These are phyloP conservation scores for Pseudomicrostroma phylloplanum DNA, from an alignment of 1,284 basidiomycete genomes.

Conservation along the genomic window DNA sequence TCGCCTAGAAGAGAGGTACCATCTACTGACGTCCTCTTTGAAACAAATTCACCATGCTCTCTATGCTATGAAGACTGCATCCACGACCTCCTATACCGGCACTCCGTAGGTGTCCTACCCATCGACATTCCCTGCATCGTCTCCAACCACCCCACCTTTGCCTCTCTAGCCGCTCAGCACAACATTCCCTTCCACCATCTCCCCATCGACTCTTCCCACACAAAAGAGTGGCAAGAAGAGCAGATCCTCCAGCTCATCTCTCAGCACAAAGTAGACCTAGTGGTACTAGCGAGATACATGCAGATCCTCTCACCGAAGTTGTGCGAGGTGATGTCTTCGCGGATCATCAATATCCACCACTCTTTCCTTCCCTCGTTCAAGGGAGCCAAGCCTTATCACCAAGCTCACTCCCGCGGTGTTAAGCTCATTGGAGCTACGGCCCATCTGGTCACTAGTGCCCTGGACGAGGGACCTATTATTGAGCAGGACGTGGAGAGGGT, in stretches of 20 bases:
- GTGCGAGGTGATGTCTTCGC: slow-evolving; percentile 30
- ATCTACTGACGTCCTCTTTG: not conserved
- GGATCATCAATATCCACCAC: slow-evolving; percentile 50
- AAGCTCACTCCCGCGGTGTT: slow-evolving; percentile 44
- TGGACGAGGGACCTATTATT: slow-evolving; percentile 49
- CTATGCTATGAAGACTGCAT: slow-evolving; percentile 26
- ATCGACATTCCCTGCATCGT: slow-evolving; percentile 44
- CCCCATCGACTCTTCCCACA: slow-evolving; percentile 41
- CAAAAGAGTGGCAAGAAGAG: slow-evolving; percentile 47
- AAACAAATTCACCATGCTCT: not conserved
- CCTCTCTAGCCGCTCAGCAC: slow-evolving; percentile 38
- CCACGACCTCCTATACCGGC: slow-evolving; percentile 45
- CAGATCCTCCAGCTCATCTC: slow-evolving; percentile 39
- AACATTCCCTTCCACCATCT: slow-evolving; percentile 48
- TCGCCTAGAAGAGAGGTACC: too few species aligned
- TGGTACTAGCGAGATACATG: slow-evolving; percentile 48
- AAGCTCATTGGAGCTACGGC: slow-evolving; percentile 49
- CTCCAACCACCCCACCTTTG: slow-evolving; percentile 45
- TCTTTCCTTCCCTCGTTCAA: slow-evolving; percentile 47
- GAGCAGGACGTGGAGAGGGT: slow-evolving; percentile 46
- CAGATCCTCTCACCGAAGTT: slow-evolving; percentile 39
- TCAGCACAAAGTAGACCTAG: slow-evolving; percentile 45
- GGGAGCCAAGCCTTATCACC: slow-evolving; percentile 47
- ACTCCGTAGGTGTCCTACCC: slow-evolving; percentile 33
- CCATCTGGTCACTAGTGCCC: slow-evolving; percentile 44